A percentile compares a stretch with the other conserved stretches of the same genome.
Conservation (phyloP, 306 rosid species). For the Leucaena leucocephala region DNA sequence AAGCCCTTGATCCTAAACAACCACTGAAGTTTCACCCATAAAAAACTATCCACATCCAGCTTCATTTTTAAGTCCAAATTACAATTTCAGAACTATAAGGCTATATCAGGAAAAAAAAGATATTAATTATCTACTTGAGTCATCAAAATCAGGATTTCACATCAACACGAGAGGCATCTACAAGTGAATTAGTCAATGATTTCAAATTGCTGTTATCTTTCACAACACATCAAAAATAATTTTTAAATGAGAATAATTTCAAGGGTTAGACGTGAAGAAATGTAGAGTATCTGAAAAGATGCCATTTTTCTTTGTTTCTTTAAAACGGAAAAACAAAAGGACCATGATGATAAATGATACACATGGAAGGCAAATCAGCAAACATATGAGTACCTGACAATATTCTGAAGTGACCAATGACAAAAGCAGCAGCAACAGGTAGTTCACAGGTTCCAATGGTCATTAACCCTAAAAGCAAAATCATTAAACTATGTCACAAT, state of each 20-base stretch:
- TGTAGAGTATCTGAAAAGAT: not conserved
- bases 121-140: not conserved
- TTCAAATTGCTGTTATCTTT: not conserved
- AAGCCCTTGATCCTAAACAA: not conserved
- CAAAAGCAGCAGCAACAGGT: not conserved
- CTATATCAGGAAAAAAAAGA: not conserved
- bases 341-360: not conserved
- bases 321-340: not conserved
- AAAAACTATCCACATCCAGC: not conserved
- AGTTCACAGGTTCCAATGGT: not conserved
- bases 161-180: not conserved
- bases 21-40: not conserved
- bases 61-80: not conserved
- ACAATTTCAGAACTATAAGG: conserved; percentile 11
- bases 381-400: conserved; percentile 22
- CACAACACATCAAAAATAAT: not conserved
- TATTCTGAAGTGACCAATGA: not conserved
- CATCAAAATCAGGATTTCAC: not conserved
- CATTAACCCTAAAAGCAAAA: not conserved
- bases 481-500: conserved; percentile 10
- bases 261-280: not conserved
- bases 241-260: not conserved
- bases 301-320: not conserved
- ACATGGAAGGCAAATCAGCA: not conserved
- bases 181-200: not conserved